Evolutionary conservation across 192 early-diverging fungal species (phyloP), one percentile per base, ranked within the genome.

Genomic region (Coemansia sp.): DNA sequence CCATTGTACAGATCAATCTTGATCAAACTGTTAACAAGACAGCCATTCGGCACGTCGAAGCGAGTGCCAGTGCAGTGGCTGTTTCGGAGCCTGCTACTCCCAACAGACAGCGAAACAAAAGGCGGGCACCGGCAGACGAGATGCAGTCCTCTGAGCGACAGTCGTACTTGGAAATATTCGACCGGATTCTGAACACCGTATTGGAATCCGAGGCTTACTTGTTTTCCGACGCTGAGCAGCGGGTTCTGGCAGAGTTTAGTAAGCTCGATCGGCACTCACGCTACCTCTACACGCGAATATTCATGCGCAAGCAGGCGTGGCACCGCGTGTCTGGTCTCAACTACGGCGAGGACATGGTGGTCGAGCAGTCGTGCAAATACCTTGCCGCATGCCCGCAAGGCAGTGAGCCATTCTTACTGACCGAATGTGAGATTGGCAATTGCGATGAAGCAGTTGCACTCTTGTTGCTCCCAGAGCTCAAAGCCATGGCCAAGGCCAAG

Each of bases 241-340:
- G 52, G 39, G 53, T 36, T 0, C 38, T 76, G 2, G 30, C 27
- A 19, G 38, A 53, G 9, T 76, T 76, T 14, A 50, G 34, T 32
- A 41, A 39, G 9, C 58, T 76, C 8, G 66, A 69, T 12, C 50
- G 55, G 32, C 62, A 76, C 34, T 64, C 67, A 25, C 67, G 73
- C 8, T 70, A 76, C 36, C 48, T 76, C 2, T 76, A 58, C 43
- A 66, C 67, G 2, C 73, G 73, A 2, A 42, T 76, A 8, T 76
- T 61, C 25, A 64, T 76, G 62, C 67, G 73, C 30, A 76, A 76
- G 30, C 73, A 21, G 20, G 54, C 62, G 14, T 76, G 73, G 73
- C 41, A 66, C 30, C 73, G 73, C 1, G 51, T 65, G 8, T 69
- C 66, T 0, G 29, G 54, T 7, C 42, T 76, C 4, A 55, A 46